Conservation (phyloP, 805 yeast genomes). For the Sungouiella thailandica region DNA sequence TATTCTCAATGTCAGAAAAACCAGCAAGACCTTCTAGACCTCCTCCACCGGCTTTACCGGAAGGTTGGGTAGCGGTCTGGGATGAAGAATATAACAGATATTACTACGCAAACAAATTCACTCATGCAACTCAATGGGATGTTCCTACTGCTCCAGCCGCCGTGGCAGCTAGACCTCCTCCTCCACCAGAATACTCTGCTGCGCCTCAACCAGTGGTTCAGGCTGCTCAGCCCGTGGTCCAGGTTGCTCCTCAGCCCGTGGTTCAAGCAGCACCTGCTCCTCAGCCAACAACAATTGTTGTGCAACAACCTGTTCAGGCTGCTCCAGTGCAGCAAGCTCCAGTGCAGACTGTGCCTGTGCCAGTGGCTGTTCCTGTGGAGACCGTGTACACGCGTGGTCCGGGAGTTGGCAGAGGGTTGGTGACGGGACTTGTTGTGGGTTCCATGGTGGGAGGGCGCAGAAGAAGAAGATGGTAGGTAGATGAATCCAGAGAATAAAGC, state of each 20-base stretch:
- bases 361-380: neutral
- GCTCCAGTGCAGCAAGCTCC: neutral
- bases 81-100: conserved; percentile 27
- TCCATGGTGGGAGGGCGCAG: conserved; percentile 2
- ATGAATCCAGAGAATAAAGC: neutral
- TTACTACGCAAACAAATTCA: conserved; percentile 21
- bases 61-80: conserved; percentile 33
- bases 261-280: neutral
- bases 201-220: too few species aligned
- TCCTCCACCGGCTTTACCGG: conserved; percentile 15
- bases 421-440: conserved; percentile 2
- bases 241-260: neutral
- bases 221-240: too few species aligned
- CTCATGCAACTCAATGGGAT: conserved; percentile 30
- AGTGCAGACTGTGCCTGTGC: neutral
- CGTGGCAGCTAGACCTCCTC: neutral
- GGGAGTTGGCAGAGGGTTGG: neutral
- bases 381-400: neutral
- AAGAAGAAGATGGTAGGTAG: conserved; percentile 1
- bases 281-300: too few species aligned
- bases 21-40: conserved; percentile 3
- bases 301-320: conserved; percentile 1
- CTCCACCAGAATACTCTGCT: neutral
- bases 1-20: neutral
- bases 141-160: conserved; percentile 8